A percentile compares a stretch with the other conserved stretches of the same genome.
Conservation (phyloP, 441 rosid species). For the Populus hybrid region DNA sequence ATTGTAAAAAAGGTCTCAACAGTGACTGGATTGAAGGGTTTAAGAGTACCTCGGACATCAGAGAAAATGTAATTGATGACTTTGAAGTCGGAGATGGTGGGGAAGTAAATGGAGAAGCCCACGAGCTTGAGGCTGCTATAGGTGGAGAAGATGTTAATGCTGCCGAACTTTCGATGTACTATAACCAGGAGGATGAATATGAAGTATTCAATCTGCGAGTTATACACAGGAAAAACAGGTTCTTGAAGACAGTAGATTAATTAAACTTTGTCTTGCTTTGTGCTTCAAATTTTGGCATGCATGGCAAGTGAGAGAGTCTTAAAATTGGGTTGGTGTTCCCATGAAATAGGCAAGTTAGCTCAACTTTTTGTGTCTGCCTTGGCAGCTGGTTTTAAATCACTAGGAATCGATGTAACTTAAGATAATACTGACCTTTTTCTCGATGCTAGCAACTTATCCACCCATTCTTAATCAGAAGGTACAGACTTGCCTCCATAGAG, state of each 20-base stretch:
- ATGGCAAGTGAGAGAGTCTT: background rate
- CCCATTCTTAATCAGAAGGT: background rate
- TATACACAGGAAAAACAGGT: conserved; percentile 93
- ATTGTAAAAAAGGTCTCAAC: conserved; percentile 8
- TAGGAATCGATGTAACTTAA: background rate
- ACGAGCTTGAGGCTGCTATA: conserved; percentile 34
- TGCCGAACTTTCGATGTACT: conserved; percentile 47
- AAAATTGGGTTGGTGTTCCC: background rate
- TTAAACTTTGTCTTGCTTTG: background rate
- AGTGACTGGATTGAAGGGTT: conserved; percentile 30
- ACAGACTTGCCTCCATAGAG: background rate
- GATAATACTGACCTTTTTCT: background rate
- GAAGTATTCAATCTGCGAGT: conserved; percentile 81
- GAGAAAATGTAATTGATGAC: conserved; percentile 17
- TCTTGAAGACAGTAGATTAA: conserved; percentile 10
- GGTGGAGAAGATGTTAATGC: conserved; percentile 36
- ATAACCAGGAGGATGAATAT: conserved; percentile 56
- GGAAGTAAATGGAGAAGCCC: conserved; percentile 31
- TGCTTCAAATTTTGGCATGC: background rate
- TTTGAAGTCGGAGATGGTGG: conserved; percentile 24
- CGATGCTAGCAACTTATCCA: background rate
- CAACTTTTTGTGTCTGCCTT: background rate
- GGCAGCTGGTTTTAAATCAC: background rate
- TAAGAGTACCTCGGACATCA: conserved; percentile 21
- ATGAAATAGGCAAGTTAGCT: conserved; percentile 6